A percentile compares a stretch with the other conserved stretches of the same genome.
Evolutionary conservation across 2,329 filamentous ascomycete genomes (phyloP).

Genomic region (Nothophoma quercina): DNA sequence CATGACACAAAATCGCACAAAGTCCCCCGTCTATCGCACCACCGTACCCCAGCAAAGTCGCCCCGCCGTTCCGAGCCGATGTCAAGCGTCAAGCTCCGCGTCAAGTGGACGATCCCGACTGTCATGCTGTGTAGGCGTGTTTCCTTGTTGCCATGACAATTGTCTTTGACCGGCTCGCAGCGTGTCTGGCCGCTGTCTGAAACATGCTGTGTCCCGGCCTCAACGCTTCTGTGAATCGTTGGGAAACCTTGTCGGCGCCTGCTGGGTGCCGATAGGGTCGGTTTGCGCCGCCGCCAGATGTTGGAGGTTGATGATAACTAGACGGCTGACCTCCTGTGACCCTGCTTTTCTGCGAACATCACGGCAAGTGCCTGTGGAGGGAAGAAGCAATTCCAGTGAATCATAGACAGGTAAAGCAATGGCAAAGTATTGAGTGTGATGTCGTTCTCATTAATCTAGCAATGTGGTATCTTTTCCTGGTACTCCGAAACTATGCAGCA

Average conservation of each 20-base stretch:
- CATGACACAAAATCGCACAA: constrained; percentile 7
- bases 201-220: constrained; percentile 12
- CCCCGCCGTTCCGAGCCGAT: constrained; percentile 11
- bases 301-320: constrained; percentile 13
- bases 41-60: background rate
- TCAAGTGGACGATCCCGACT: constrained; percentile 1
- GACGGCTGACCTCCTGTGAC: background rate
- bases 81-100: constrained; percentile 4
- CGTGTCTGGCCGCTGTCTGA: constrained; percentile 9
- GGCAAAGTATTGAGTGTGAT: background rate
- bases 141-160: constrained; percentile 14
- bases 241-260: constrained; percentile 18
- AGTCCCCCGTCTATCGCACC: background rate
- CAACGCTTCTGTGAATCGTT: constrained; percentile 19
- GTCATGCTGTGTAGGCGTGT: background rate
- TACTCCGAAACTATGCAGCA: constrained; percentile 5
- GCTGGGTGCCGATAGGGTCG: constrained; percentile 3
- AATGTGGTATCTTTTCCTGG: constrained; percentile 17
- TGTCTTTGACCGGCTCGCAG: constrained; percentile 1
- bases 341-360: background rate
- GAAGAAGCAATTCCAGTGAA: background rate
- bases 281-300: constrained; percentile 5
- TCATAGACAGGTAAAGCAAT: background rate
- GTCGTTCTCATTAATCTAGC: constrained; percentile 12
- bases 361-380: background rate